Percentiles rank a stretch among this genome's conserved stretches.
Evolutionary conservation across 2,329 filamentous ascomycete species (phyloP).

Genomic region (Penicillium sp.): DNA sequence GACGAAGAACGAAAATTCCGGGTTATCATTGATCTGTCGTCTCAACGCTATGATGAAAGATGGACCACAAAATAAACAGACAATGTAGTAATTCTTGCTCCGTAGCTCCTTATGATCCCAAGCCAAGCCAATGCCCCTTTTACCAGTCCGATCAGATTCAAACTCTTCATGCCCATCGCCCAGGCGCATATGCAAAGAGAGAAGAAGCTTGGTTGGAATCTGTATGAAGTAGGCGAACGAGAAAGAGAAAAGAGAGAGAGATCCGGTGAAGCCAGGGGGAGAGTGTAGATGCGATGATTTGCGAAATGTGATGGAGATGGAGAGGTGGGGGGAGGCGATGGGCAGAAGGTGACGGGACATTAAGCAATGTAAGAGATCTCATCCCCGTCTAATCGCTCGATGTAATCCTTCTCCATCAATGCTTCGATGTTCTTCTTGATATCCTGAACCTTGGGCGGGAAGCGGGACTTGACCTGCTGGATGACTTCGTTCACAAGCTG

Average conservation of each 20-base stretch:
- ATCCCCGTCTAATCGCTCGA: constrained; percentile 92
- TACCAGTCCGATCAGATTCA: constrained; percentile 6
- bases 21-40: constrained; percentile 37
- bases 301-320: constrained; percentile 10
- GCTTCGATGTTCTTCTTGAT: constrained; percentile 99
- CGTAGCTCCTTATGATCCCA: constrained; percentile 19
- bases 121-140: constrained; percentile 12
- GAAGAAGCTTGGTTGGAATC: background rate
- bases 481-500: constrained; percentile 95
- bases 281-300: constrained; percentile 7
- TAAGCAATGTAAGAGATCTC: constrained; percentile 93
- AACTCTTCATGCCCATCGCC: background rate
- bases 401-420: constrained; percentile 96
- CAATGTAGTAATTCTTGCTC: constrained; percentile 23
- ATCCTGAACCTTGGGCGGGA: constrained; percentile 87
- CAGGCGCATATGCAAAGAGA: background rate
- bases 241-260: constrained; percentile 6
- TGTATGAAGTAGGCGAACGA: constrained; percentile 1
- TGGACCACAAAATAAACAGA: constrained; percentile 27
- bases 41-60: constrained; percentile 36
- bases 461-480: constrained; percentile 88
- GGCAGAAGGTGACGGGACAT: constrained; percentile 30
- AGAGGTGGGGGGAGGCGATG: constrained; percentile 8
- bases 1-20: constrained; percentile 13
- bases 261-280: background rate